A percentile compares a stretch with the other conserved stretches of the same genome.
These are phyloP conservation scores for Blastobotrys chiropterorum DNA, from an alignment of 805 yeast species.

Conservation along the genomic window DNA sequence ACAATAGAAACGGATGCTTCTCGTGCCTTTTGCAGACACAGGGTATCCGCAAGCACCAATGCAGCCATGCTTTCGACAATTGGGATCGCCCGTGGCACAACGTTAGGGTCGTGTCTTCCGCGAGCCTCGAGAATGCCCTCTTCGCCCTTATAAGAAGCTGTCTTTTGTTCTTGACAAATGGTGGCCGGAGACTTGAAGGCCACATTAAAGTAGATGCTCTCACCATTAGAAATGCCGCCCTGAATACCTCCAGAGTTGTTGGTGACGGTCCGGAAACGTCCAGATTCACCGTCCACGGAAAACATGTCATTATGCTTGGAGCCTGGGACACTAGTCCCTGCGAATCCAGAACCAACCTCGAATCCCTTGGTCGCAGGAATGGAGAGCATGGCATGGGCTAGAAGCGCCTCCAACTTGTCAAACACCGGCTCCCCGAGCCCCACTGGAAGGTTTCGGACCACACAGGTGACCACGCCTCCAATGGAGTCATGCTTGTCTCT, in stretches of 20 bases:
- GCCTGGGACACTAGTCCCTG: conserved; percentile 85
- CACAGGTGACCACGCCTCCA: conserved; percentile 98
- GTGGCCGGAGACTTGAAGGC: conserved; percentile 99
- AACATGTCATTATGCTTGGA: conserved; percentile 92
- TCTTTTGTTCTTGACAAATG: conserved; percentile 84
- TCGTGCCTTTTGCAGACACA: conserved; percentile 81
- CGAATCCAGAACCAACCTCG: conserved; percentile 94
- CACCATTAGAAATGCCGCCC: conserved; percentile 98
- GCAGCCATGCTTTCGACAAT: conserved; percentile 98
- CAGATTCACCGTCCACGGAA: conserved; percentile 48
- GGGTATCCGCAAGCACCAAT: conserved; percentile 81
- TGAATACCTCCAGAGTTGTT: conserved; percentile 96
- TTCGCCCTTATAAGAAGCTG: conserved; percentile 83
- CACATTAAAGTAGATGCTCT: conserved; percentile 85
- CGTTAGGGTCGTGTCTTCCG: conserved; percentile 98
- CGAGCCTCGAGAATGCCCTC: conserved; percentile 87
- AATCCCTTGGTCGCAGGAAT: conserved; percentile 98
- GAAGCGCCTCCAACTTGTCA: conserved; percentile 89
- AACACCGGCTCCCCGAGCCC: conserved; percentile 99
- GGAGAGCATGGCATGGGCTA: conserved; percentile 97
- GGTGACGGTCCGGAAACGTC: conserved; percentile 74
- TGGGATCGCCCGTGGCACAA: conserved; percentile 97
- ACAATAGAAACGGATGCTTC: conserved; percentile 38
- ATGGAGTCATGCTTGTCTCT: conserved; percentile 86
- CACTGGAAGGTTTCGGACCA: conserved; percentile 83